These are phyloP conservation scores for Farysia itapuensis DNA, from an alignment of 1,284 basidiomycete species.

Conservation along the genomic window DNA sequence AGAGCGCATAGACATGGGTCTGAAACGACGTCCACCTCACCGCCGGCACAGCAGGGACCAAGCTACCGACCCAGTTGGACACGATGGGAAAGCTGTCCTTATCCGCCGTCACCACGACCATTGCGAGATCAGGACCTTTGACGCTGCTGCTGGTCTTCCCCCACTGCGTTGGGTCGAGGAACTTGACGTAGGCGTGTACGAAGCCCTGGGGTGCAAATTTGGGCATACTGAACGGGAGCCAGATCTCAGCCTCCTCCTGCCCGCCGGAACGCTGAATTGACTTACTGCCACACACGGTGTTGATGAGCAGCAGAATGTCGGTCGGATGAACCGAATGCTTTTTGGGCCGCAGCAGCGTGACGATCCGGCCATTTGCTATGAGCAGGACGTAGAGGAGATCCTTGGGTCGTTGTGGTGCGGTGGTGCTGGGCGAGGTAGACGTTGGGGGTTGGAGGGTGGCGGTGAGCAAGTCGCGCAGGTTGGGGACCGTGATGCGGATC, in stretches of 20 bases:
- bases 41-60: slow-evolving; percentile 5
- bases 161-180: slow-evolving; percentile 61
- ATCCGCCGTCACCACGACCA: slow-evolving; percentile 53
- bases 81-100: slow-evolving; percentile 58
- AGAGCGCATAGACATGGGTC: slow-evolving; percentile 10
- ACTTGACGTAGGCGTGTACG: slow-evolving; percentile 87
- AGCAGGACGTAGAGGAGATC: slow-evolving; percentile 86
- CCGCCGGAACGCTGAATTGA: slow-evolving; percentile 62
- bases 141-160: slow-evolving; percentile 3
- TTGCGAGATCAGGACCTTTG: slow-evolving; percentile 6
- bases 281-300: slow-evolving; percentile 65
- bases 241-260: slow-evolving; percentile 71
- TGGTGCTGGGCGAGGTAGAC: slow-evolving; percentile 4
- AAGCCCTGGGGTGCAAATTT: slow-evolving; percentile 89
- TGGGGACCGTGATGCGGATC: slow-evolving; percentile 68
- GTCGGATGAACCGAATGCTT: slow-evolving; percentile 89
- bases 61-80: slow-evolving; percentile 66
- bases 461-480: slow-evolving; percentile 64
- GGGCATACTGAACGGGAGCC: slow-evolving; percentile 93
- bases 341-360: slow-evolving; percentile 83
- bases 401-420: slow-evolving; percentile 64
- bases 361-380: slow-evolving; percentile 74
- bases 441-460: slow-evolving; percentile 32
- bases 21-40: slow-evolving; percentile 18
- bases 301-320: slow-evolving; percentile 61